Evolutionary conservation across 2,329 filamentous ascomycete genomes (phyloP).

Genomic region (Escovopsis weberi): DNA sequence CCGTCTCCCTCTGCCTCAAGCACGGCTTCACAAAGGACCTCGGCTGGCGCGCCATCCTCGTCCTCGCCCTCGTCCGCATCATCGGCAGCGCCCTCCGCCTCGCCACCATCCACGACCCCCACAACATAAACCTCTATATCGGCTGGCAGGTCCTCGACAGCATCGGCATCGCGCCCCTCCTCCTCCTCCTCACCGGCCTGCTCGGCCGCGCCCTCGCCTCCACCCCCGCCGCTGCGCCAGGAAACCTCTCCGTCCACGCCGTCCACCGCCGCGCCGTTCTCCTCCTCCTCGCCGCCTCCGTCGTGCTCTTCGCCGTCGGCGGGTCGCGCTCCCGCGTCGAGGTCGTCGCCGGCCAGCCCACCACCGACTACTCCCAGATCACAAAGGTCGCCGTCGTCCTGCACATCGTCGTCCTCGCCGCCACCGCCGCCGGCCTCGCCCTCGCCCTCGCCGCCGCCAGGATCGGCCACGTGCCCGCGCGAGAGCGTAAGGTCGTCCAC

Average conservation of each 20-base stretch:
- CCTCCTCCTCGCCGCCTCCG: constrained; percentile 26
- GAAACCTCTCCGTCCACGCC: constrained; percentile 12
- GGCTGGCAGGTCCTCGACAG: constrained; percentile 19
- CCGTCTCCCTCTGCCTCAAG: constrained; percentile 28
- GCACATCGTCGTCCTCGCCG: constrained; percentile 23
- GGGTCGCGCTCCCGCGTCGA: constrained; percentile 14
- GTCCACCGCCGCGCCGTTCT: constrained; percentile 21
- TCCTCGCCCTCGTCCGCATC: constrained; percentile 44
- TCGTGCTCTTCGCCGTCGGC: constrained; percentile 20
- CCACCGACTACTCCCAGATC: constrained; percentile 14
- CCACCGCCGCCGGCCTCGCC: constrained; percentile 21
- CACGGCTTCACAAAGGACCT: constrained; percentile 41
- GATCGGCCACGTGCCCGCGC: constrained; percentile 24
- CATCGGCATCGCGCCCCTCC: constrained; percentile 28
- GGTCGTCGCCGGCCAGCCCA: constrained; percentile 9
- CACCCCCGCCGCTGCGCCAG: constrained; percentile 21
- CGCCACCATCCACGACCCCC: constrained; percentile 33
- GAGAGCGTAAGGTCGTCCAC: constrained; percentile 41
- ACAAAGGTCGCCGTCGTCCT: constrained; percentile 16
- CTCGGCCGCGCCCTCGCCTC: constrained; percentile 29
- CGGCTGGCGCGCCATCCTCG: constrained; percentile 45
- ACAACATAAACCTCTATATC: constrained; percentile 21
- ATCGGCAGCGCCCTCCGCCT: constrained; percentile 33
- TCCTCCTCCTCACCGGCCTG: constrained; percentile 26
- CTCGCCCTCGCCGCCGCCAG: constrained; percentile 26